Evolutionary conservation across 2,329 filamentous ascomycete species (phyloP).

Genomic region (Akanthomyces muscarius): DNA sequence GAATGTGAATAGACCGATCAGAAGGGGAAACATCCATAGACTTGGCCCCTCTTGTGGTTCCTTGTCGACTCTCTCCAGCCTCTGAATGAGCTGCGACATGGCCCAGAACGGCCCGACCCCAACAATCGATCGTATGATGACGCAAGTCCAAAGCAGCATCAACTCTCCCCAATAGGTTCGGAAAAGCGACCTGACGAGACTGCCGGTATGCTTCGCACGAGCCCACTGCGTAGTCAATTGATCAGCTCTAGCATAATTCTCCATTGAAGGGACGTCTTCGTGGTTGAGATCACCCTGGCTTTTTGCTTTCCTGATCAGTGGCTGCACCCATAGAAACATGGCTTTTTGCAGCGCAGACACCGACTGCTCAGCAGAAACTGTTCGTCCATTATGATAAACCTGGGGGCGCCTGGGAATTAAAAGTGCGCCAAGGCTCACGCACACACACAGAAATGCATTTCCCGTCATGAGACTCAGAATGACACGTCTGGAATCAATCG

Average conservation of each 20-base stretch:
- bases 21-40: constrained; percentile 41
- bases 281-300: not conserved
- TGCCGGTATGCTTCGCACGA: not conserved
- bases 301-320: not conserved
- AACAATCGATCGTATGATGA: not conserved
- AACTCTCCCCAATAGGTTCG: not conserved
- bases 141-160: not conserved
- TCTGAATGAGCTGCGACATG: constrained; percentile 10
- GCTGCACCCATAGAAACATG: constrained; percentile 6
- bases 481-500: not conserved
- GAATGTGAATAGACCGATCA: constrained; percentile 54
- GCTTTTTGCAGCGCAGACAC: constrained; percentile 1
- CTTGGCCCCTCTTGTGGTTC: not conserved
- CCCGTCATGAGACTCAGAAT: constrained; percentile 27
- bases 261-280: not conserved
- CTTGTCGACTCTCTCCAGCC: not conserved
- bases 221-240: not conserved
- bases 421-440: constrained; percentile 42
- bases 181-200: not conserved
- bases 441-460: constrained; percentile 40
- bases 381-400: not conserved
- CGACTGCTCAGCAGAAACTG: not conserved
- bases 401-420: constrained; percentile 39
- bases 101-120: constrained; percentile 13
- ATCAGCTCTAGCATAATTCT: not conserved